Base-by-base conservation (phyloP, 768 basidiomycete species). In the Chlorophyllum brunneum region DNA sequence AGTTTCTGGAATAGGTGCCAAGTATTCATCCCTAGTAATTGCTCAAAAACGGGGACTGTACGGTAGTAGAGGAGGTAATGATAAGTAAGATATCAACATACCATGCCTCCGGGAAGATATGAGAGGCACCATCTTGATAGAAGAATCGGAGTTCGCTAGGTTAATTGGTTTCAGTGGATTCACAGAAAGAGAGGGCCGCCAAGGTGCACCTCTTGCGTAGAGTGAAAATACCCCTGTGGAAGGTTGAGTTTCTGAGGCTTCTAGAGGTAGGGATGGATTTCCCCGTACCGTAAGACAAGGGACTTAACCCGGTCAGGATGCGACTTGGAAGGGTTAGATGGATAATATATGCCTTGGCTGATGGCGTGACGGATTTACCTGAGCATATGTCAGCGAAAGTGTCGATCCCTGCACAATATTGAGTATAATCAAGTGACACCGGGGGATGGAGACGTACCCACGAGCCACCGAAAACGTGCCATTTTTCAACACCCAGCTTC, bases 401-500 rank as follows among this genome's bases (percentile, higher is more conserved):
- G 94, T 95, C 3, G 91, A 93, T 2, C 95, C 94, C 89, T 83
- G 8, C 3, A 18, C 34, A 48, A 31, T 1, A 45, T 45, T 27
- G 38, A 37, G 3, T 51, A 38, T 36, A 38, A 33, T 18, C 20
- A 24, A 24, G 54, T 27, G 18, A 13, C 13, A 38, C 41, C 16
- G 24, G 45, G 13, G 13, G 51, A 46, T 22, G 11, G 16, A 24
- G n/a, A 64, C 73, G 44, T 58, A 87, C 88, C 93, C 94, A 95
- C 43, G 87, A 91, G 7, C 94, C 94, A 24, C 95, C 95, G 63
- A 98, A 97, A 23, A 97, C 90, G 51, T 95, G 85, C 94, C 93
- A 97, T 62, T 83, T 90, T 16, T 90, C 84, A 51, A 98, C 77
- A 36, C 70, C 70, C 13, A 98, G 77, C 53, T 87, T 79, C 63